phyloP scores from a whole-genome alignment of 2,329 filamentous ascomycete genomes.

The Metarhizium robertsii region DNA sequence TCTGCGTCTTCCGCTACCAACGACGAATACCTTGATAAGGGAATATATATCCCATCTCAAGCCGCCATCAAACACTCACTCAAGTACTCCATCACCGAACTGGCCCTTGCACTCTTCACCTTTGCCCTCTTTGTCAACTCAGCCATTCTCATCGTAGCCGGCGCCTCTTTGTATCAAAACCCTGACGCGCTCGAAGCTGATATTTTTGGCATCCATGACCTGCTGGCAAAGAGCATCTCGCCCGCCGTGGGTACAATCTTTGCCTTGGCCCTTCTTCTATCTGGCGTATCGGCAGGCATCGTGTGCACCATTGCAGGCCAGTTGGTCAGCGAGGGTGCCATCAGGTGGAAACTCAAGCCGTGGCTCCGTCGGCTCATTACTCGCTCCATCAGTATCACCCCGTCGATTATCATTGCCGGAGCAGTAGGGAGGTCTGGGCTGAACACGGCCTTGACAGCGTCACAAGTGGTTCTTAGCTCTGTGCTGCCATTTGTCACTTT shows the following conservation, averaged over 20 bases:
- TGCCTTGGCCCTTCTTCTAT: slow-evolving; percentile 69
- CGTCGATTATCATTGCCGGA: slow-evolving; percentile 74
- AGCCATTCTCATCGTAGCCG: slow-evolving; percentile 73
- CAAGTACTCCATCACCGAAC: slow-evolving; percentile 62
- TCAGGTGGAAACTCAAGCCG: slow-evolving; percentile 64
- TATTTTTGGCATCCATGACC: slow-evolving; percentile 71
- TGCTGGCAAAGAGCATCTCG: slow-evolving; percentile 60
- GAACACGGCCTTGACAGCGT: slow-evolving; percentile 61
- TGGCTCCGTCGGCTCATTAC: slow-evolving; percentile 75
- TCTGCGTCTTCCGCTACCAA: slow-evolving; percentile 15
- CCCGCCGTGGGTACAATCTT: slow-evolving; percentile 76
- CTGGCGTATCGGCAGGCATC: slow-evolving; percentile 72
- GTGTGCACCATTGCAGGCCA: slow-evolving; percentile 86
- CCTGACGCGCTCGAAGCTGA: slow-evolving; percentile 57
- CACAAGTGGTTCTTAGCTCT: slow-evolving; percentile 69
- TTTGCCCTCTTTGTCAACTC: slow-evolving; percentile 82
- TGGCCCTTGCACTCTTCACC: slow-evolving; percentile 65
- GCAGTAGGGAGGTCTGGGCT: slow-evolving; percentile 65
- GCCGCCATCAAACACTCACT: slow-evolving; percentile 65
- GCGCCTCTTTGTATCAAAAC: slow-evolving; percentile 61
- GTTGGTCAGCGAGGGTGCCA: slow-evolving; percentile 77
- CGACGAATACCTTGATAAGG: slow-evolving; percentile 31
- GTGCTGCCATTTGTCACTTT: slow-evolving; percentile 76
- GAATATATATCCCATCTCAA: slow-evolving; percentile 61
- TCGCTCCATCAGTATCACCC: slow-evolving; percentile 69